These are phyloP conservation scores for Streptanthus diversifolius DNA, from an alignment of 345 rosid genomes.

Conservation along the genomic window DNA sequence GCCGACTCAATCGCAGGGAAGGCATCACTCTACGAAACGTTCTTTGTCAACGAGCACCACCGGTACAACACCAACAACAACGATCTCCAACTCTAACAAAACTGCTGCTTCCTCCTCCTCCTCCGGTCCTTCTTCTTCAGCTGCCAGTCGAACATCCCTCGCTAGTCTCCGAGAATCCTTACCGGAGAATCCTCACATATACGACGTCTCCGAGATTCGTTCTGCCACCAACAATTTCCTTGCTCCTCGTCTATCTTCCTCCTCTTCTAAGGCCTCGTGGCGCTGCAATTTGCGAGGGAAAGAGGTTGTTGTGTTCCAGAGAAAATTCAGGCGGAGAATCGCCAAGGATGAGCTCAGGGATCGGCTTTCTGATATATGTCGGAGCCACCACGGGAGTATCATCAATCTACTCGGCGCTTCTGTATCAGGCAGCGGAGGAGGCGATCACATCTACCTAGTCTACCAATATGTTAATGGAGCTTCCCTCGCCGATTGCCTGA, in stretches of 20 bases:
- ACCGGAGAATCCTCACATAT: conserved; percentile 70
- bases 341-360: conserved; percentile 40
- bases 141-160: conserved; percentile 47
- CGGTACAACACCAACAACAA: not conserved
- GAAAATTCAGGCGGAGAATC: conserved; percentile 61
- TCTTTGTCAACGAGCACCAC: conserved; percentile 15
- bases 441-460: conserved; percentile 66
- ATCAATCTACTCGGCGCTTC: conserved; percentile 69
- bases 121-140: conserved; percentile 24
- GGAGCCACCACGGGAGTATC: conserved; percentile 74
- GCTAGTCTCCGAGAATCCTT: conserved; percentile 62
- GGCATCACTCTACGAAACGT: conserved; percentile 6
- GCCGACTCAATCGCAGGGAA: conserved; percentile 27
- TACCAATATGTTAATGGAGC: conserved; percentile 67
- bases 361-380: conserved; percentile 52
- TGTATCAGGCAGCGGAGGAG: conserved; percentile 37
- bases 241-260: conserved; percentile 51
- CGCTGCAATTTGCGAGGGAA: conserved; percentile 62
- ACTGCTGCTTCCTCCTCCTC: conserved; percentile 27
- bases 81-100: conserved; percentile 23
- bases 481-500: conserved; percentile 58
- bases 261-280: conserved; percentile 71
- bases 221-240: conserved; percentile 90
- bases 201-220: conserved; percentile 75
- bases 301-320: conserved; percentile 63